phyloP scores from a whole-genome alignment of 2,329 filamentous ascomycete species.

The Daldinia eschscholtzii region DNA sequence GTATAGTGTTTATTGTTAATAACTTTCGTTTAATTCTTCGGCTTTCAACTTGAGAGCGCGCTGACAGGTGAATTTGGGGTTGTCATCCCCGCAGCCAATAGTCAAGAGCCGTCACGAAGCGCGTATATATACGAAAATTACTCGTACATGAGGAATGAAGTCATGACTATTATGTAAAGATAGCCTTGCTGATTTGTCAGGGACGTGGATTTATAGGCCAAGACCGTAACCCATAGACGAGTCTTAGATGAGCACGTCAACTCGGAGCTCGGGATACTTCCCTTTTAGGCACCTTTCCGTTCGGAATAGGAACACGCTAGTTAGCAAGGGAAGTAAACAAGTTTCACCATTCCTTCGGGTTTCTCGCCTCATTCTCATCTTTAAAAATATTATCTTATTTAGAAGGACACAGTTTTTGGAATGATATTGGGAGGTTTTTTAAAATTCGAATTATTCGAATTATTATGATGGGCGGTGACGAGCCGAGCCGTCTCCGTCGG shows the following conservation, averaged over 20 bases:
- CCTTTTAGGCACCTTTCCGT: slow-evolving; percentile 3
- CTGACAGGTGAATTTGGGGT: not conserved
- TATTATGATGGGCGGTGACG: slow-evolving; percentile 21
- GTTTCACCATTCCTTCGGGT: not conserved
- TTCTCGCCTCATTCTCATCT: not conserved
- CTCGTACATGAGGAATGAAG: not conserved
- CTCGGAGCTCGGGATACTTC: slow-evolving; percentile 31
- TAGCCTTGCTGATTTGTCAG: not conserved
- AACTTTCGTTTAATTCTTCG: too few species aligned
- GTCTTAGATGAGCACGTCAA: slow-evolving; percentile 5
- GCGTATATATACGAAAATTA: not conserved
- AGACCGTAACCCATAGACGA: not conserved
- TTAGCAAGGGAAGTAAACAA: not conserved
- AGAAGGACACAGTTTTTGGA: not conserved
- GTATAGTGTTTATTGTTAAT: too few species aligned
- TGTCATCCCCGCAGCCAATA: not conserved
- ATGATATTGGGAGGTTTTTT: too few species aligned
- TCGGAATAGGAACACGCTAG: slow-evolving; percentile 11
- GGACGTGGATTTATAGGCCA: not conserved
- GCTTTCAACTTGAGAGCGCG: not conserved
- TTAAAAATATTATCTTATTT: slow-evolving; percentile 12
- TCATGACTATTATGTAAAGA: not conserved
- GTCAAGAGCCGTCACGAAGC: not conserved
- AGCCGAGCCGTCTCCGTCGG: slow-evolving; percentile 4
- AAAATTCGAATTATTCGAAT: not conserved